phyloP scores from a whole-genome alignment of 1,139 yeast genomes.

The Hyphopichia khmerensis region DNA sequence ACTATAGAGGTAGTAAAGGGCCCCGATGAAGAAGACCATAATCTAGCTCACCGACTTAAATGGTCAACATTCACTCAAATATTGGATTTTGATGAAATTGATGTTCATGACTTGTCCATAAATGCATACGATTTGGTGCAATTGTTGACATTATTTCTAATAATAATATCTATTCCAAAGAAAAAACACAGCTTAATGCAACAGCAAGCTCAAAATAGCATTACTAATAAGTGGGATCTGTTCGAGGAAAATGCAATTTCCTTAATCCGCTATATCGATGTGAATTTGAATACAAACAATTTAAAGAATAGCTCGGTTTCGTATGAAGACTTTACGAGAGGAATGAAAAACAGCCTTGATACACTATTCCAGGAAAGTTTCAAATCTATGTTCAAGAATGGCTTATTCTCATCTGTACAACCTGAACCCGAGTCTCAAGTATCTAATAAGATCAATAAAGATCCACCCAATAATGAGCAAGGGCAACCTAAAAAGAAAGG shows the following conservation, averaged over 20 bases:
- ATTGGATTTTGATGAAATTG: constrained; percentile 23
- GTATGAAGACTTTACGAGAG: constrained; percentile 31
- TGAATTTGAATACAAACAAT: constrained; percentile 22
- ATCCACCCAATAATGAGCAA: background rate
- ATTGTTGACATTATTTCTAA: constrained; percentile 43
- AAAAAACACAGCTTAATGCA: constrained; percentile 23
- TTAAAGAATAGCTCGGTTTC: constrained; percentile 21
- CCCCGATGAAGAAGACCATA: constrained; percentile 10
- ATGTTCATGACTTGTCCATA: constrained; percentile 29
- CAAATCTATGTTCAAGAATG: constrained; percentile 32
- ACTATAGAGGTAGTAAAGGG: constrained; percentile 8
- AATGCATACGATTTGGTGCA: constrained; percentile 33
- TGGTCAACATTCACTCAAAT: constrained; percentile 24
- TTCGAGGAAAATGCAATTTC: constrained; percentile 32
- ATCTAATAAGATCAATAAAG: background rate
- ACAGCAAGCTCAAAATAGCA: constrained; percentile 10
- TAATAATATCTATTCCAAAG: constrained; percentile 24
- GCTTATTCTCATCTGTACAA: constrained; percentile 13
- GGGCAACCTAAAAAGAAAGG: background rate
- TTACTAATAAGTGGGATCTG: constrained; percentile 27
- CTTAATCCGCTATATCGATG: constrained; percentile 47
- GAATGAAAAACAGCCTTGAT: constrained; percentile 31
- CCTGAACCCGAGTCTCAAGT: background rate
- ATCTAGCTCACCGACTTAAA: constrained; percentile 14
- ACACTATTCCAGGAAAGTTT: constrained; percentile 35